Conservation (phyloP, 139 green algal genomes). For the Chlamydomonas asymmetrica region DNA sequence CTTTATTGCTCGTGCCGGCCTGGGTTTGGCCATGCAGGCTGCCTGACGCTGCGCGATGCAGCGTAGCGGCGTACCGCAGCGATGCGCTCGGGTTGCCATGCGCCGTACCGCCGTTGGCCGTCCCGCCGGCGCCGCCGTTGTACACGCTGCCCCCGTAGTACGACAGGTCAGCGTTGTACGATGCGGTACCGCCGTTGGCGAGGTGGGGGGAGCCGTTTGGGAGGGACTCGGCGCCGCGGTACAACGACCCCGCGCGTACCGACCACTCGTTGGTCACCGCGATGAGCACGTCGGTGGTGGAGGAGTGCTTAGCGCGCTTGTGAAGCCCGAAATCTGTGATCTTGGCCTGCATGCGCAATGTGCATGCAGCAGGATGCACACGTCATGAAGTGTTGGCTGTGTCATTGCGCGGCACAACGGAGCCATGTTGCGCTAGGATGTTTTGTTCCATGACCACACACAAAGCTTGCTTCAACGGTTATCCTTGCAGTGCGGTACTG, state of each 20-base stretch:
- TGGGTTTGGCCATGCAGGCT: no score
- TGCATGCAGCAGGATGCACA: no score
- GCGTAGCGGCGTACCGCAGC: no score
- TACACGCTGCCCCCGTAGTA: neutral
- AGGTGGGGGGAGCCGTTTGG: neutral
- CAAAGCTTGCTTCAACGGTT: no score
- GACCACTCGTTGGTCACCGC: conserved; percentile 21
- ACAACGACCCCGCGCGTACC: conserved; percentile 4
- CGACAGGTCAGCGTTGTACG: conserved; percentile 2
- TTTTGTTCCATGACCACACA: no score
- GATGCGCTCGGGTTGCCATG: no score
- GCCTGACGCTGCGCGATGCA: no score
- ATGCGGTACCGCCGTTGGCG: conserved; percentile 3
- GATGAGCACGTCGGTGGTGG: conserved; percentile 10
- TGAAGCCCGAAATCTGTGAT: conserved; percentile 71
- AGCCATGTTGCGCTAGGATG: no score
- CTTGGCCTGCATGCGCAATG: conserved; percentile 47
- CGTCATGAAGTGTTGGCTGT: no score
- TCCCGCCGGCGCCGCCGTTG: neutral
- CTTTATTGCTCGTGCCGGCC: no score
- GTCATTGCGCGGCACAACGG: no score
- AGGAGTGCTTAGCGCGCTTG: conserved; percentile 45
- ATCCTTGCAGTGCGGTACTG: no score
- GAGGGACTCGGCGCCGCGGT: conserved; percentile 28
- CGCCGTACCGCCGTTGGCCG: conserved; percentile 18